These are phyloP conservation scores for Psidium guajava DNA, from an alignment of 345 rosid genomes.

Conservation along the genomic window DNA sequence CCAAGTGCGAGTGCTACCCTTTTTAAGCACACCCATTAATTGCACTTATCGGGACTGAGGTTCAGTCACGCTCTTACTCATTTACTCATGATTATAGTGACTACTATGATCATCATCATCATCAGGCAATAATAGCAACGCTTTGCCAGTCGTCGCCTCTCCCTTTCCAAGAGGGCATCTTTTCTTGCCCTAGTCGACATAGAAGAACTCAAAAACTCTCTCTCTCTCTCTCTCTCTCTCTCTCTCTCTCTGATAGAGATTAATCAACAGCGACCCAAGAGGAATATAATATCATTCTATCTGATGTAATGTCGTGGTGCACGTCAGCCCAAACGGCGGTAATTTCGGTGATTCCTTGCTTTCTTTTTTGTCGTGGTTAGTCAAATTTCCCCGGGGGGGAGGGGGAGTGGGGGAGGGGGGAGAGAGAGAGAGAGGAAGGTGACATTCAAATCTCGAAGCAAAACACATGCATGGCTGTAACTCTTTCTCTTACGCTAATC, in stretches of 20 bases:
- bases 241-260: background rate
- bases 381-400: too few relatives aligned
- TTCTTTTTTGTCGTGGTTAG: conserved; percentile 25
- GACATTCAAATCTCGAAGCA: conserved; percentile 29
- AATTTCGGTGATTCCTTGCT: conserved; percentile 62
- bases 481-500: conserved; percentile 39
- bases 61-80: background rate
- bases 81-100: background rate
- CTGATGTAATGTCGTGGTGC: conserved; percentile 26
- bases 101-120: background rate
- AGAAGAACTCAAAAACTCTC: background rate
- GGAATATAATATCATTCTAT: background rate
- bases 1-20: background rate
- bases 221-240: background rate
- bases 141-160: background rate
- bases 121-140: background rate
- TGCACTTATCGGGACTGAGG: background rate
- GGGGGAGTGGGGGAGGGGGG: too few relatives aligned
- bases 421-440: conserved; percentile 16
- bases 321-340: conserved; percentile 61
- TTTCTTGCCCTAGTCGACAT: background rate
- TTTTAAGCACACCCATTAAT: background rate
- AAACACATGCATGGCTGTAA: conserved; percentile 6
- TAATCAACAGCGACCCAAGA: background rate
- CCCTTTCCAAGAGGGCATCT: conserved; percentile 1